A percentile compares a stretch with the other conserved stretches of the same genome.
phyloP scores from a whole-genome alignment of 495 filamentous ascomycete genomes.

The Aspergillus biplanus region DNA sequence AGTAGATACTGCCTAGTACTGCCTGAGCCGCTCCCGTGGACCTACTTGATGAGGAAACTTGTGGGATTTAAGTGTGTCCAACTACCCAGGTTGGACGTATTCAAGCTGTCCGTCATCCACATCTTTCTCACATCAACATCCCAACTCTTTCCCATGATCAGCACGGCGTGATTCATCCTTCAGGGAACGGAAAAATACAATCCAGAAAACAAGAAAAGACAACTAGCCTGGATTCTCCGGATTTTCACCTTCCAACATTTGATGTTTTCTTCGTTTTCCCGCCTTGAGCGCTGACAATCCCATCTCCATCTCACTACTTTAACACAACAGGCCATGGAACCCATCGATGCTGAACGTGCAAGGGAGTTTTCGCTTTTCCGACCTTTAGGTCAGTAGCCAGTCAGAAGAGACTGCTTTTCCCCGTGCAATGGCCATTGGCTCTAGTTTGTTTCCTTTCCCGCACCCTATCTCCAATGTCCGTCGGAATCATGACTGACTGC shows the following conservation, averaged over 20 bases:
- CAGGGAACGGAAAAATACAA: background rate
- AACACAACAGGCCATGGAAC: constrained; percentile 33
- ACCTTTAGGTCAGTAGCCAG: constrained; percentile 52
- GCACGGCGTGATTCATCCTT: background rate
- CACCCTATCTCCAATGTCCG: constrained; percentile 16
- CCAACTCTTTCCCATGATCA: background rate
- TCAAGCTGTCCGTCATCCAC: background rate
- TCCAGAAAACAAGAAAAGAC: background rate
- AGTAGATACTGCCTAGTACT: background rate
- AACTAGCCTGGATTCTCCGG: background rate
- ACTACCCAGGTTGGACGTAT: background rate
- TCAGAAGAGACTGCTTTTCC: constrained; percentile 36
- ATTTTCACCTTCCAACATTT: background rate
- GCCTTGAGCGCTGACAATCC: constrained; percentile 24
- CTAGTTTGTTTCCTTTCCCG: constrained; percentile 18
- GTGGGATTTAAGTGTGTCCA: background rate
- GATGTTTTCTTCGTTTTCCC: constrained; percentile 13
- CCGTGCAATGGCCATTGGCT: constrained; percentile 49
- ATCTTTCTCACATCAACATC: background rate
- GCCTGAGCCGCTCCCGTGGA: background rate
- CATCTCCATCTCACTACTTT: constrained; percentile 16
- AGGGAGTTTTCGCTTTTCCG: constrained; percentile 52
- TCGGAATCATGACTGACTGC: constrained; percentile 11
- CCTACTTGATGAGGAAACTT: background rate
- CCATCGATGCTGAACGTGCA: constrained; percentile 49